Evolutionary conservation across 1,284 basidiomycete species (phyloP), one percentile per base, ranked within the genome.

Genomic region (Thecaphora frezii): DNA sequence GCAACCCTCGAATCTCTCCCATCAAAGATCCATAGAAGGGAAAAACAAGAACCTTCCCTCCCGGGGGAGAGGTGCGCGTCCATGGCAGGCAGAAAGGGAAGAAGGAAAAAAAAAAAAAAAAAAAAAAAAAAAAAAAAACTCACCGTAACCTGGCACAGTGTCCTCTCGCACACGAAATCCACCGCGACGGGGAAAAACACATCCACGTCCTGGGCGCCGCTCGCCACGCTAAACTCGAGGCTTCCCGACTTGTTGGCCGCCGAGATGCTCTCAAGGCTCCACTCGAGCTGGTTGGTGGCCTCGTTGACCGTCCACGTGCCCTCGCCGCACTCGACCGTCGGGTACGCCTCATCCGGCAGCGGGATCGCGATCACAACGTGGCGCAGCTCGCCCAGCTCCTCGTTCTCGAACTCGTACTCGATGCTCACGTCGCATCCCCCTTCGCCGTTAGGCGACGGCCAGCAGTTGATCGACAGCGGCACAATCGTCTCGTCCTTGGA

Each of bases 131-230:
- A 3, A 12, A 48, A 22, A 40, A 50, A n/a, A 44, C 44, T 50
- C 38, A 46, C 59, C 1, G 48, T 44, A 10, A 67, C 60, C 23
- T 63, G 54, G 50, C 48, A 51, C 26, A 93, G 79, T 68, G 87
- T 90, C 21, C 89, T 89, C 59, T 87, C 84, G 4, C 86, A 88
- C 46, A 89, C 86, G 77, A 97, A 97, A 14, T 84, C 82, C 10
- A 96, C 88, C 40, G 84, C 83, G 58, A 97, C 90, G 5, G 94
- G 94, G 89, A 97, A 98, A 83, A 97, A 94, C 13, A 85, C 86
- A 18, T 87, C 87, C 0, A 84, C 81, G 64, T 94, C 91, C 64
- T 92, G 90, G 3, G 91, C 90, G 25, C 74, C 73, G 26, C 51
- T 46, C 4, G 86, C 87, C 48, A 91, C 86, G 26, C 84, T 87